phyloP scores from a whole-genome alignment of 495 filamentous ascomycete species.

The Neurospora sp. region DNA sequence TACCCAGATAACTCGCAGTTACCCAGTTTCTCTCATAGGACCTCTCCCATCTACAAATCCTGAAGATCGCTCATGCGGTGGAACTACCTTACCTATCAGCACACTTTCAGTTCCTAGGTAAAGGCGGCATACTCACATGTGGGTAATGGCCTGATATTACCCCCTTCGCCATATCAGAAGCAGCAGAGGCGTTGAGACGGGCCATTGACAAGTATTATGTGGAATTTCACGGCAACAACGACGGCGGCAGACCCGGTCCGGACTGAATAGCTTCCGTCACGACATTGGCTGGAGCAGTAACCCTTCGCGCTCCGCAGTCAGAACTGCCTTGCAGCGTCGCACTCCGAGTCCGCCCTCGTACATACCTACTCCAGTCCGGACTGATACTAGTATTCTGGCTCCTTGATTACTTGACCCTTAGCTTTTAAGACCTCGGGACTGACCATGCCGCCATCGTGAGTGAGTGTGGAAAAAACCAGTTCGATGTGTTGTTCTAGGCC shows the following conservation, averaged over 20 bases:
- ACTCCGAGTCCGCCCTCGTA: not conserved
- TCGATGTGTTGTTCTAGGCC: too few species aligned
- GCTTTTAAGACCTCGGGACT: too few species aligned
- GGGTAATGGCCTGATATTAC: not conserved
- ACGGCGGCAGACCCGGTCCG: not conserved
- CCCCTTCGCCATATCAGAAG: not conserved
- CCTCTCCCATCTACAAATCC: too few species aligned
- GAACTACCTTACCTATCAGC: too few species aligned
- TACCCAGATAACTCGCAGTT: too few species aligned
- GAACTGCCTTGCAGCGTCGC: not conserved
- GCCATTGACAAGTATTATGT: not conserved
- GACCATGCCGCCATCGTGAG: too few species aligned
- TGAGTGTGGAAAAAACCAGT: too few species aligned
- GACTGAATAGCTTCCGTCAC: not conserved
- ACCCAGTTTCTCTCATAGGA: too few species aligned
- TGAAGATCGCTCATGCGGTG: too few species aligned
- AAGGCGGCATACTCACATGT: not conserved
- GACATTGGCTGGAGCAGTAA: not conserved
- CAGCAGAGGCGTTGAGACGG: not conserved
- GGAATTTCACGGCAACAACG: not conserved
- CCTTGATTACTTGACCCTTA: too few species aligned
- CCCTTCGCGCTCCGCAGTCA: not conserved
- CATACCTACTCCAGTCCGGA: not conserved
- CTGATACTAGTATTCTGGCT: too few species aligned
- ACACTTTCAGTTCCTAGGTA: too few species aligned